Evolutionary conservation across 805 yeast species (phyloP).

Genomic region (Myxozyma melibiosi): DNA sequence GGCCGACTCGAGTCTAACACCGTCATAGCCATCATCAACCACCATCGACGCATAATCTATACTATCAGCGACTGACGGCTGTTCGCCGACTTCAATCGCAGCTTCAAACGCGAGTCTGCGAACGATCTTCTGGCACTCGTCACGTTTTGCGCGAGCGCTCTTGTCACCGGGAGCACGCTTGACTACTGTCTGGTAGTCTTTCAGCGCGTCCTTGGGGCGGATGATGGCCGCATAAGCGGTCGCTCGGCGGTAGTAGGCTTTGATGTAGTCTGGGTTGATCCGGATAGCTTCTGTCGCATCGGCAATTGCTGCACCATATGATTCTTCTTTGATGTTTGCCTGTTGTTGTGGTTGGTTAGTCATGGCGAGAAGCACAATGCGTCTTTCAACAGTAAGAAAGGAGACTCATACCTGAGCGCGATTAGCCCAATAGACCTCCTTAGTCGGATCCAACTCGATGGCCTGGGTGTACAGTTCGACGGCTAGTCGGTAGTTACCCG

Average conservation of each 20-base stretch:
- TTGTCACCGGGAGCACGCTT: conserved; percentile 66
- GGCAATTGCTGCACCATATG: conserved; percentile 79
- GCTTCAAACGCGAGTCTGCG: conserved; percentile 77
- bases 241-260: conserved; percentile 87
- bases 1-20: conserved; percentile 51
- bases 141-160: conserved; percentile 62
- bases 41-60: conserved; percentile 50
- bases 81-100: conserved; percentile 79
- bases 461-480: conserved; percentile 80
- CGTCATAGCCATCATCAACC: conserved; percentile 60
- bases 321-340: conserved; percentile 82
- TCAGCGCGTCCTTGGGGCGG: conserved; percentile 71
- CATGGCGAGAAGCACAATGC: too few relatives aligned
- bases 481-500: conserved; percentile 69
- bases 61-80: conserved; percentile 51
- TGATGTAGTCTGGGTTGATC: conserved; percentile 65
- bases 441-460: conserved; percentile 64
- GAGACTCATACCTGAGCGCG: conserved; percentile 58
- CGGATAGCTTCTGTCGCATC: conserved; percentile 75
- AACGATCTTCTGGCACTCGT: conserved; percentile 64
- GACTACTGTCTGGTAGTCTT: conserved; percentile 67
- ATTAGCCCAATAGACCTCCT: conserved; percentile 88
- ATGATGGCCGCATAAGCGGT: conserved; percentile 75
- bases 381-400: too few relatives aligned
- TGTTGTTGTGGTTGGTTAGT: too few relatives aligned